A percentile compares a stretch with the other conserved stretches of the same genome.
These are phyloP conservation scores for Sporothrix sp. DNA, from an alignment of 2,329 filamentous ascomycete genomes.

Conservation along the genomic window DNA sequence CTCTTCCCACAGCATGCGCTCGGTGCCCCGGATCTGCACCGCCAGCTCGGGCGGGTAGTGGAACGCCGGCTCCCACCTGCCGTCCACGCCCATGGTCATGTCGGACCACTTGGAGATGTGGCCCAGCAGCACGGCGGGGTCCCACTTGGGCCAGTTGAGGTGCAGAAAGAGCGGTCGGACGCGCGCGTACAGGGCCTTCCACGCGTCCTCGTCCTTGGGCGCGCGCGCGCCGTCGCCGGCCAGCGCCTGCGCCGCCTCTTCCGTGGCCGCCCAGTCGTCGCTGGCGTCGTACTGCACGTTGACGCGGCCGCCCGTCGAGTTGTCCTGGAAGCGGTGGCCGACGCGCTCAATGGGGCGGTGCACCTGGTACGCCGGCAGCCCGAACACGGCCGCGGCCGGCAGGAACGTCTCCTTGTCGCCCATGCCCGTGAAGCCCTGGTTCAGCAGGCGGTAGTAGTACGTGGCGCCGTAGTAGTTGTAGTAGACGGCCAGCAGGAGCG, in stretches of 20 bases:
- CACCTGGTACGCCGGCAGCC: slow-evolving; percentile 31
- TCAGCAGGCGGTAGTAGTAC: slow-evolving; percentile 40
- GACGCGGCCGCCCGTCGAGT: slow-evolving; percentile 21
- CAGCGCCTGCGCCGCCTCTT: background rate
- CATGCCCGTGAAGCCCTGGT: slow-evolving; percentile 33
- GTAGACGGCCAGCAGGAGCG: slow-evolving; percentile 40
- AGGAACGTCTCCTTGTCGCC: slow-evolving; percentile 42
- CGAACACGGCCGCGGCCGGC: slow-evolving; percentile 32
- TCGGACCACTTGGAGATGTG: slow-evolving; percentile 18
- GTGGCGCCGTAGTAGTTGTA: slow-evolving; percentile 46
- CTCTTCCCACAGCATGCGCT: slow-evolving; percentile 26
- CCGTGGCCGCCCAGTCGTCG: slow-evolving; percentile 20
- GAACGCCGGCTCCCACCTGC: slow-evolving; percentile 23
- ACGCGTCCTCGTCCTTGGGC: background rate
- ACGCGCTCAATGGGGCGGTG: slow-evolving; percentile 24
- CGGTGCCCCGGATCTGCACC: slow-evolving; percentile 23
- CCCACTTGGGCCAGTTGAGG: slow-evolving; percentile 28
- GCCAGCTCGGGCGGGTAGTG: slow-evolving; percentile 20
- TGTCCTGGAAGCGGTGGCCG: slow-evolving; percentile 25
- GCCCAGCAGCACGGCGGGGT: slow-evolving; percentile 22
- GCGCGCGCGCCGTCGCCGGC: background rate
- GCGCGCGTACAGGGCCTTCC: background rate
- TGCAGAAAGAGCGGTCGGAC: slow-evolving; percentile 27
- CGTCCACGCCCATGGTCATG: slow-evolving; percentile 19
- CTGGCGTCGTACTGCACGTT: slow-evolving; percentile 23